These are phyloP conservation scores for Hypoxylon sp. DNA, from an alignment of 2,329 filamentous ascomycete genomes.

Conservation along the genomic window DNA sequence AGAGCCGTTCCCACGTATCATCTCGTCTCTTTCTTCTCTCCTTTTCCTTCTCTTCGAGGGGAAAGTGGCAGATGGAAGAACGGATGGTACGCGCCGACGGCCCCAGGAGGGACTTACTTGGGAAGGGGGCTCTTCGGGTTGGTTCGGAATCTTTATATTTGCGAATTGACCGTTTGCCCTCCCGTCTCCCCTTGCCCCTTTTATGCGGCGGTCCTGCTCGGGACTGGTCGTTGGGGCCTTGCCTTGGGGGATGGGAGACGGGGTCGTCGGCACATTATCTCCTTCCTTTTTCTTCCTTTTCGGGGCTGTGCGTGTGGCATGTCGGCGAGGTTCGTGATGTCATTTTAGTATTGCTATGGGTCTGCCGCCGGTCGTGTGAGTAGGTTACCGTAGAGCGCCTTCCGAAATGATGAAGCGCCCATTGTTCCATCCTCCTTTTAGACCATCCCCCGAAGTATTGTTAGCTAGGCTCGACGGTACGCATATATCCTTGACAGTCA, in stretches of 20 bases:
- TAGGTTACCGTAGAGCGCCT: no score
- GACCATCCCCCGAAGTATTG: no score
- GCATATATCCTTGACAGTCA: not conserved
- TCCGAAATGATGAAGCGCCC: no score
- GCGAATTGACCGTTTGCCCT: slow-evolving; percentile 56
- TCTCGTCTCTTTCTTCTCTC: slow-evolving; percentile 17
- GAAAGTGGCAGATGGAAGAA: not conserved
- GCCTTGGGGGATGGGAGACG: slow-evolving; percentile 47
- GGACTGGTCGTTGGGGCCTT: slow-evolving; percentile 29
- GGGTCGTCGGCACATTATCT: slow-evolving; percentile 54
- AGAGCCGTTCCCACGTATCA: slow-evolving; percentile 26
- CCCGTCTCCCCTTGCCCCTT: slow-evolving; percentile 48
- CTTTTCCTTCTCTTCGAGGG: not conserved
- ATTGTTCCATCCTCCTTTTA: no score
- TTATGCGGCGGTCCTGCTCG: slow-evolving; percentile 45
- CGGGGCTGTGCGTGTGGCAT: not conserved
- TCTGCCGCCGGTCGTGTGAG: no score
- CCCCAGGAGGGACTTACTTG: slow-evolving; percentile 43
- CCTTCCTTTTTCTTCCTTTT: no score
- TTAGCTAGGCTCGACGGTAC: not conserved
- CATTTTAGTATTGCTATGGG: not conserved
- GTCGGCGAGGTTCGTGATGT: not conserved
- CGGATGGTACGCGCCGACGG: slow-evolving; percentile 38
- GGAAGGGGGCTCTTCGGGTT: slow-evolving; percentile 46
- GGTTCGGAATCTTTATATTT: slow-evolving; percentile 43